Evolutionary conservation across 768 basidiomycete species (phyloP).

Genomic region (Pseudohyphozyma bogoriensis): DNA sequence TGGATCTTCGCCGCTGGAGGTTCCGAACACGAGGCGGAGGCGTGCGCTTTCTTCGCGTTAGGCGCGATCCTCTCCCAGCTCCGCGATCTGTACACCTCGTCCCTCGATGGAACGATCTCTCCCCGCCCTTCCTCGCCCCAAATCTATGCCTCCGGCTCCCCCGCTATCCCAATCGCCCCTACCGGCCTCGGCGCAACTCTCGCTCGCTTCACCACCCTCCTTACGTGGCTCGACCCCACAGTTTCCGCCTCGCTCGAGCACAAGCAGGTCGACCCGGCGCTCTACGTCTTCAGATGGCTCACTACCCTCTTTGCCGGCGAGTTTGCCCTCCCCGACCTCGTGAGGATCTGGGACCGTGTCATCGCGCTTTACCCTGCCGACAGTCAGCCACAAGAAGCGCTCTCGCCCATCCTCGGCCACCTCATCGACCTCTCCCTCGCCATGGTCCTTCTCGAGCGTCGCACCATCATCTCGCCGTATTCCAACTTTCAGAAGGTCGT

Average conservation of each 20-base stretch:
- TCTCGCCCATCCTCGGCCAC: conserved; percentile 24
- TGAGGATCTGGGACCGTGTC: conserved; percentile 26
- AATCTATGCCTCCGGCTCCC: background rate
- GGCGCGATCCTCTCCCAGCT: conserved; percentile 20
- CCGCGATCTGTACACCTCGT: conserved; percentile 21
- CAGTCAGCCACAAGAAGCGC: background rate
- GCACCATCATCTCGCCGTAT: conserved; percentile 17
- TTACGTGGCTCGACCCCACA: conserved; percentile 19
- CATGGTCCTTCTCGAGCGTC: conserved; percentile 7
- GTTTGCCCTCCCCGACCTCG: conserved; percentile 21
- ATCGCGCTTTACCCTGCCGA: conserved; percentile 18
- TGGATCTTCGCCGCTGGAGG: conserved; percentile 8
- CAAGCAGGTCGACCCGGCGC: conserved; percentile 13
- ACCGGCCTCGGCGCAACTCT: conserved; percentile 14
- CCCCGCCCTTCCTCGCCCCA: background rate
- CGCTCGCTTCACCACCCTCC: conserved; percentile 10
- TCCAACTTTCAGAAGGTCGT: conserved; percentile 13
- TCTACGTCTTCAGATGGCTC: conserved; percentile 16
- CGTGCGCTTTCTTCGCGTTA: conserved; percentile 22
- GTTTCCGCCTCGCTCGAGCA: conserved; percentile 12
- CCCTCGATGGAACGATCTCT: conserved; percentile 10
- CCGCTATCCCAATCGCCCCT: background rate
- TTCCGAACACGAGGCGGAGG: background rate
- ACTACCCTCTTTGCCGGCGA: conserved; percentile 25
- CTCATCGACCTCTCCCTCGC: conserved; percentile 25